A percentile compares a stretch with the other conserved stretches of the same genome.
Conservation (phyloP, 768 basidiomycete genomes). For the Exidia glandulosa region DNA sequence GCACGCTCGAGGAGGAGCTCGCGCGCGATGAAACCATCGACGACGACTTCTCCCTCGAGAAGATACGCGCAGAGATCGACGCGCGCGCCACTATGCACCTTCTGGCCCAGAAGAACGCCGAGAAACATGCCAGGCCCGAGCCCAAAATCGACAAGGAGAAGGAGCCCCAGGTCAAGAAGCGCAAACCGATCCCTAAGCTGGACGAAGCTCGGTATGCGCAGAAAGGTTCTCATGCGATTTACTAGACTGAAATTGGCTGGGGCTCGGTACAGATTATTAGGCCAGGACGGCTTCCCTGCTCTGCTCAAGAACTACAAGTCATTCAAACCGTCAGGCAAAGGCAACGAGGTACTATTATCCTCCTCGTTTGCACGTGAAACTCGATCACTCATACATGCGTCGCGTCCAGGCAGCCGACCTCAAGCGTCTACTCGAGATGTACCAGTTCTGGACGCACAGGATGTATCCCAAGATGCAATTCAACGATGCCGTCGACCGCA, state of each 20-base stretch:
- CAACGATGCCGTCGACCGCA: conserved; percentile 68
- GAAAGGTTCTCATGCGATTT: no score
- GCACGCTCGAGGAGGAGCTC: background rate
- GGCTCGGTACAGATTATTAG: conserved; percentile 43
- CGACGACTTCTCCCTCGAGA: background rate
- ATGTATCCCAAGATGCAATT: conserved; percentile 87
- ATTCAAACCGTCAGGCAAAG: conserved; percentile 80
- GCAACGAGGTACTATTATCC: conserved; percentile 60
- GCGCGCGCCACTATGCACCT: background rate
- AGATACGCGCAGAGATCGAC: background rate
- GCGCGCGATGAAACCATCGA: background rate
- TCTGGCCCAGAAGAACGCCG: background rate
- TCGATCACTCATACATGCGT: background rate
- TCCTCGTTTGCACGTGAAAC: background rate
- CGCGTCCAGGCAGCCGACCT: conserved; percentile 61
- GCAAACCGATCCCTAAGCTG: conserved; percentile 44
- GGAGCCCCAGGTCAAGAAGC: conserved; percentile 26
- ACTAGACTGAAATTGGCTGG: background rate
- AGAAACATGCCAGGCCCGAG: conserved; percentile 5
- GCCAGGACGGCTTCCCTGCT: conserved; percentile 65
- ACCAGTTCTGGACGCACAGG: conserved; percentile 92
- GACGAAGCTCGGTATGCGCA: conserved; percentile 45
- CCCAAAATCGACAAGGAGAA: conserved; percentile 18
- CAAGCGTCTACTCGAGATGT: conserved; percentile 64
- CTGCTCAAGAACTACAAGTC: conserved; percentile 66